Evolutionary conservation across 805 yeast species (phyloP), one percentile per base, ranked within the genome.

Genomic region (Lipomyces mesembrius): DNA sequence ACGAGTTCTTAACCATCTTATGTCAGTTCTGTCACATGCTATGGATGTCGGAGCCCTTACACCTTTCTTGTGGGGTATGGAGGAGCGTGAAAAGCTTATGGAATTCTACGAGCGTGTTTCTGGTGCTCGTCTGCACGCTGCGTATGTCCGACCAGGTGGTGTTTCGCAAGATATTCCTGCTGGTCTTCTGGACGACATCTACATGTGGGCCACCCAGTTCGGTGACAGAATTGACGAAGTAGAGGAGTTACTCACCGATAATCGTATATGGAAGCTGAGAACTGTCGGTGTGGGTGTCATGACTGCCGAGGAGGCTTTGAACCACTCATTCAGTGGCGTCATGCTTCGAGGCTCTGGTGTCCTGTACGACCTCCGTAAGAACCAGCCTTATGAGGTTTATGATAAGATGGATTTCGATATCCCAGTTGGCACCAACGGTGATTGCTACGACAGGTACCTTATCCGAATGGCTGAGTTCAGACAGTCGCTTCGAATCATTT

Each of bases 21-120:
- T 91, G 96, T 88, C 94, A 32, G 88, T 91, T 59, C 81, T 89
- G 69, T 86, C 96, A 60, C 96, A 91, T 79, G 92, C 94, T 72
- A 91, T 91, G 96, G 97, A 91, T 82, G 96, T 91, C 65, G 97
- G 97, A 81, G 97, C 96, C 27, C 83, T 91, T 78, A 91, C 97
- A 37, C 97, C 97, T 58, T 91, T 91, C 84, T 82, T 91, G 79
- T 91, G 97, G 97, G 96, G 96, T 68, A 89, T 91, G 79, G 97
- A 91, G 82, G 97, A 91, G 80, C 87, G 97, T 79, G 97, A 91
- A 79, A 91, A 91, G 81, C 84, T 91, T 75, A 91, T 91, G 96
- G 97, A 91, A 80, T 91, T 90, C 77, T 91, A 91, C 78, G 97
- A 91, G 81, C 85, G 96, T 76, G 96, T 91, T 37, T 87, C 91